Conservation (phyloP, 1,139 yeast genomes). For the Pichia sp. region DNA sequence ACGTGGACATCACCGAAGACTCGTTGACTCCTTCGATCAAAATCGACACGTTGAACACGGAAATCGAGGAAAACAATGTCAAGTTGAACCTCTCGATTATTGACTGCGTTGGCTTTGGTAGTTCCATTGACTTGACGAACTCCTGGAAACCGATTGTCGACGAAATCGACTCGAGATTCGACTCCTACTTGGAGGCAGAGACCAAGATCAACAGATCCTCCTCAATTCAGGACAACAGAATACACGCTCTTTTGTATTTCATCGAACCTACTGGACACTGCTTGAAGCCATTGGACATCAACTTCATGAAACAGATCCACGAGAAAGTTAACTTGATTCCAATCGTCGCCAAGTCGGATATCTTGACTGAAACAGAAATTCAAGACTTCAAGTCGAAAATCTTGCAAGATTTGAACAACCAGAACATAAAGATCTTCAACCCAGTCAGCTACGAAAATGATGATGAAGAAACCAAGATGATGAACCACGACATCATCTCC, state of each 20-base stretch:
- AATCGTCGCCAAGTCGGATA: constrained; percentile 90
- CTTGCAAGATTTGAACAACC: constrained; percentile 68
- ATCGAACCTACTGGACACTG: constrained; percentile 98
- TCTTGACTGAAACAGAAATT: constrained; percentile 85
- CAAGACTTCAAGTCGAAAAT: constrained; percentile 68
- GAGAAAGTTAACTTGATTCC: constrained; percentile 93
- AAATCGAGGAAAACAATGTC: constrained; percentile 91
- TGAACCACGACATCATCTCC: constrained; percentile 62
- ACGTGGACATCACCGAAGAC: constrained; percentile 1
- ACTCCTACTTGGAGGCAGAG: constrained; percentile 84
- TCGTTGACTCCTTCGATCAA: constrained; percentile 43
- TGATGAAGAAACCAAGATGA: constrained; percentile 73
- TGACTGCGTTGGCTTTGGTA: constrained; percentile 95
- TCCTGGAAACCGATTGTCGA: constrained; percentile 93
- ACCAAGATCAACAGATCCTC: constrained; percentile 74
- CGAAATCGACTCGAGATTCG: constrained; percentile 83
- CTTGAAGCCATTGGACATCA: constrained; percentile 82
- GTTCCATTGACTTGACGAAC: constrained; percentile 78
- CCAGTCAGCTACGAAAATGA: constrained; percentile 81
- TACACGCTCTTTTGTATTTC: constrained; percentile 84
- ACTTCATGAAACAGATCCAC: constrained; percentile 83
- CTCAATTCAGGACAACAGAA: constrained; percentile 62
- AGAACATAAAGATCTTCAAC: constrained; percentile 71
- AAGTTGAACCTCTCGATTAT: constrained; percentile 78
- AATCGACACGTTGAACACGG: constrained; percentile 65